Percentiles rank a stretch among this genome's conserved stretches.
Conservation (phyloP, 345 rosid genomes). For the Eucalyptus camaldulensis region DNA sequence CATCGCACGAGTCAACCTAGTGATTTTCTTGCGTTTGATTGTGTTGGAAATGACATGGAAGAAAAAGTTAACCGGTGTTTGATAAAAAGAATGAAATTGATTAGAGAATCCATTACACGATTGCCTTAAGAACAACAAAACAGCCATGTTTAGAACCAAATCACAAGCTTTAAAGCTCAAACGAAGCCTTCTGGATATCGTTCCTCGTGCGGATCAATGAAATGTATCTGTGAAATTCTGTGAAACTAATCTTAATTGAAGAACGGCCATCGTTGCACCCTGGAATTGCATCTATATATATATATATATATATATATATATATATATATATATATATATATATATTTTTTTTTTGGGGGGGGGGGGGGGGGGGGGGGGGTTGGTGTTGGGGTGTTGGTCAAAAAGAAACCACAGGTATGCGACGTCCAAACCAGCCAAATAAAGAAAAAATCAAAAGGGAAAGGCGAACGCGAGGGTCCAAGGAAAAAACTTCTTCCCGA, state of each 20-base stretch:
- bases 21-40: not conserved
- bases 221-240: not conserved
- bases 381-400: not conserved
- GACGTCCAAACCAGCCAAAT: not conserved
- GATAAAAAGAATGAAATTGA: not conserved
- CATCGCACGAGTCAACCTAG: not conserved
- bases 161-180: not conserved
- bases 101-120: not conserved
- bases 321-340: not conserved
- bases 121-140: not conserved
- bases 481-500: not conserved
- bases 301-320: not conserved
- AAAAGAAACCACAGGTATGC: not conserved
- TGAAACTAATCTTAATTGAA: not conserved
- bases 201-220: not conserved
- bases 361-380: rapidly evolving
- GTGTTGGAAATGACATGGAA: not conserved
- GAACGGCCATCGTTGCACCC: not conserved
- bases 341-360: too few species aligned
- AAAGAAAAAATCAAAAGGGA: not conserved
- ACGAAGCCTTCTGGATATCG: not conserved
- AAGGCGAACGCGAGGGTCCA: not conserved
- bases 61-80: not conserved
- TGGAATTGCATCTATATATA: not conserved
- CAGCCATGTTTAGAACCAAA: not conserved